Percentiles rank a stretch among this genome's conserved stretches.
phyloP scores from a whole-genome alignment of 2,329 filamentous ascomycete species.

The Talaromyces sp. region DNA sequence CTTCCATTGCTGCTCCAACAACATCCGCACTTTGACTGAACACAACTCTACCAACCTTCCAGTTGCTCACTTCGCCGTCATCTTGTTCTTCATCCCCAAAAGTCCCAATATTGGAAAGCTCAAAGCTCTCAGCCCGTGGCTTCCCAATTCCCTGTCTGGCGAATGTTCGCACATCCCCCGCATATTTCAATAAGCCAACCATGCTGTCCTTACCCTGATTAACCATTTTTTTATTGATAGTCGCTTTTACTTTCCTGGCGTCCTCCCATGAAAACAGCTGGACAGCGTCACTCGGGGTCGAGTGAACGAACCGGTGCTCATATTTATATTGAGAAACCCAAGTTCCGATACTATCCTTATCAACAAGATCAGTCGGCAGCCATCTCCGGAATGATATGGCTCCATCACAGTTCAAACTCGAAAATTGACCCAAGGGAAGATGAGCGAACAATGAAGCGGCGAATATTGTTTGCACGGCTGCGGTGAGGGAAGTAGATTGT shows the following conservation, averaged over 20 bases:
- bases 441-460: neutral
- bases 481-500: neutral
- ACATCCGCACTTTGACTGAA: conserved; percentile 14
- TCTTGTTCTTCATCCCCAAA: neutral
- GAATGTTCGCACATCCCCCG: neutral
- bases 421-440: neutral
- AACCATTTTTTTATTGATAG: neutral
- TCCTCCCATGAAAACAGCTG: neutral
- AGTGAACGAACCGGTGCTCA: neutral
- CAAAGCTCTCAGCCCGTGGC: neutral
- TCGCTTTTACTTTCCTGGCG: neutral
- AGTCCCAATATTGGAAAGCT: neutral
- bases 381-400: neutral
- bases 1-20: conserved; percentile 9
- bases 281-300: neutral
- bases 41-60: conserved; percentile 6
- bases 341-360: neutral
- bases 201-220: neutral
- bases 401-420: neutral
- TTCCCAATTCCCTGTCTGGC: neutral
- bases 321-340: neutral
- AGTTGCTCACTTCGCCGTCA: neutral
- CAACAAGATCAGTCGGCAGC: neutral
- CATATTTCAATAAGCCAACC: neutral
- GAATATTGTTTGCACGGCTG: neutral